Conservation (phyloP, 2,329 filamentous ascomycete species). For the Onygena corvina region DNA sequence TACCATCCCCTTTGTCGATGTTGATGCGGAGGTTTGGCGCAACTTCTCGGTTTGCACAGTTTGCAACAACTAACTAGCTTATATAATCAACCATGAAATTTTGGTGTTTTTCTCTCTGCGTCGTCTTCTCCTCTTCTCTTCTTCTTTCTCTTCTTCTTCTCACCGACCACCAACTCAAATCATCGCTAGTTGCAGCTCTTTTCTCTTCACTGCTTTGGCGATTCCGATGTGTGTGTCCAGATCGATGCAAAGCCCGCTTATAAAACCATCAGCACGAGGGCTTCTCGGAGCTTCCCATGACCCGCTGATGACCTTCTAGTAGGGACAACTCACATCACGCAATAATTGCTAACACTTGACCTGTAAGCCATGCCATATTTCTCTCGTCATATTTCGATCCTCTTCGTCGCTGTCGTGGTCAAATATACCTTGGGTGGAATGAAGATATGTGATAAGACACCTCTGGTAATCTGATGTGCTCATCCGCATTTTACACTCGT, state of each 20-base stretch:
- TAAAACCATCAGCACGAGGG: slow-evolving; percentile 73
- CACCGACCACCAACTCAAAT: slow-evolving; percentile 65
- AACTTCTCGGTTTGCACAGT: slow-evolving; percentile 4
- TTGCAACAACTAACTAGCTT: not conserved
- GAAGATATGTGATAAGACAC: slow-evolving; percentile 27
- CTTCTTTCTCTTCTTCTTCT: slow-evolving; percentile 34
- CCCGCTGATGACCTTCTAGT: slow-evolving; percentile 38
- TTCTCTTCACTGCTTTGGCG: slow-evolving; percentile 49
- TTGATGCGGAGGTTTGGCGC: not conserved
- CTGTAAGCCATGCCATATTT: not conserved
- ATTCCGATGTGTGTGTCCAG: slow-evolving; percentile 63
- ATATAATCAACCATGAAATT: not conserved
- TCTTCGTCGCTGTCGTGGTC: not conserved
- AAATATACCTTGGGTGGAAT: slow-evolving; percentile 14
- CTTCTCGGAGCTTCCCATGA: slow-evolving; percentile 31
- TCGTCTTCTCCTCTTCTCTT: slow-evolving; percentile 16
- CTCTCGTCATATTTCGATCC: not conserved
- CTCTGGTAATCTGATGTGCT: slow-evolving; percentile 37
- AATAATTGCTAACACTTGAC: not conserved
- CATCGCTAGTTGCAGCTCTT: slow-evolving; percentile 45
- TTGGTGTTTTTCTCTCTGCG: slow-evolving; percentile 1
- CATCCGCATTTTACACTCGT: slow-evolving; percentile 28
- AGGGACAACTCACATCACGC: slow-evolving; percentile 25
- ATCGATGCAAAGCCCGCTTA: slow-evolving; percentile 49
- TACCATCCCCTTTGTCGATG: not conserved